Base-by-base conservation (phyloP, 345 rosid species). In the Anacardium occidentale region DNA sequence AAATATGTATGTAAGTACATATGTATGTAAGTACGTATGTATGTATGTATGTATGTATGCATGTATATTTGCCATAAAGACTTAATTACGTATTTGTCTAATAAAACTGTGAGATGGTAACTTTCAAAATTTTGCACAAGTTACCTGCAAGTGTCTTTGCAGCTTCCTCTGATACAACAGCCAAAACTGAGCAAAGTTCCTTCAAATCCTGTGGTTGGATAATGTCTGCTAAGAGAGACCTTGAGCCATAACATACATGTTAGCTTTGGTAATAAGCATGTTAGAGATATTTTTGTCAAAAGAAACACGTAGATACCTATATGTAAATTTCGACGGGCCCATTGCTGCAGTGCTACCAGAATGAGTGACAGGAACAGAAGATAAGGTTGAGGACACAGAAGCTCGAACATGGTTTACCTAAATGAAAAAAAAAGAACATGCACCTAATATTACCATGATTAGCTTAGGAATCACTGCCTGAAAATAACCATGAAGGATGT, bases 181-280 rank as follows among this genome's bases (percentile, higher is more conserved):
- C 98, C 83, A 96, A 82, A 74, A 93, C 97, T 61, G 99, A 91
- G 84, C 99, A 96, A 81, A 96, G 95, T 69, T 91, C 99, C 86
- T 83, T 91, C 75, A 96, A 76, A 76, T 93, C 99, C 71, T 86
- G 90, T 1, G 98, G 90, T 84, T 91, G 91, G 74, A 96, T 91
- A 74, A 91, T 88, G 78, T 90, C 99, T 42, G 99, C 98, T 76
- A 96, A 81, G 73, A 93, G 92, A 58, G 99, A 93, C 90, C 99
- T 96, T 81, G 73, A 78, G 80, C 52, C 65, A 83, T 66, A 71
- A 68, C 69, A 64, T 17, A 70, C 14, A 81, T 52, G 70, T 86
- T 67, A 90, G 92, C 67, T 71, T 56, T 12, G 20, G 21, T 25
- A 76, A 62, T 48, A 68, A 44, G 74, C 57, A 77, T 9, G 26